These are phyloP conservation scores for Pichia sp. DNA, from an alignment of 1,139 yeast species.

Conservation along the genomic window DNA sequence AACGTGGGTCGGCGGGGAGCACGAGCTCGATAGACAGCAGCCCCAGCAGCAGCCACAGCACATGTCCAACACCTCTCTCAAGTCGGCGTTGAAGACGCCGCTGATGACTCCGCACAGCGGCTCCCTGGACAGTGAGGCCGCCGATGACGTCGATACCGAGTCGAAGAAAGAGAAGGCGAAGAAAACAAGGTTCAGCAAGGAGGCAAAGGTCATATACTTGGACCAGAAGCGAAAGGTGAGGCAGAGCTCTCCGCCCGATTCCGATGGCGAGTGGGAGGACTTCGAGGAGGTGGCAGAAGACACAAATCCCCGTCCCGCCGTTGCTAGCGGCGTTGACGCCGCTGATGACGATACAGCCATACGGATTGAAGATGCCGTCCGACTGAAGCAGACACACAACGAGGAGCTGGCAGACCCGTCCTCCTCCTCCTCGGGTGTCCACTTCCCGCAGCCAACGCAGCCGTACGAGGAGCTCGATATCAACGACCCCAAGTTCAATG, in stretches of 20 bases:
- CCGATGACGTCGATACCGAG: neutral
- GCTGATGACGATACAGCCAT: conserved; percentile 44
- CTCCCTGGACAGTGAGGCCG: neutral
- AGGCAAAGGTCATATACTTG: conserved; percentile 41
- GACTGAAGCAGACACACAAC: neutral
- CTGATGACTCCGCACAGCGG: neutral
- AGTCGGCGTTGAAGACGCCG: conserved; percentile 7
- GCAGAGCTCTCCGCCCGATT: conserved; percentile 8
- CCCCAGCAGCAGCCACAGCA: conserved; percentile 11
- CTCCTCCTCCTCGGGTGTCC: conserved; percentile 36
- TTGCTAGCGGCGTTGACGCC: neutral
- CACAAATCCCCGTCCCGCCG: conserved; percentile 12
- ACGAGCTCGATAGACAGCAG: conserved; percentile 14
- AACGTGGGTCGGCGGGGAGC: conserved; percentile 67
- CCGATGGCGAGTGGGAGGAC: conserved; percentile 33
- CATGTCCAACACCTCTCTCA: neutral
- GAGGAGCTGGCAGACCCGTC: neutral
- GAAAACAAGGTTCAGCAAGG: conserved; percentile 41
- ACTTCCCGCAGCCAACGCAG: conserved; percentile 54
- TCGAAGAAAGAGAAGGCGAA: conserved; percentile 15
- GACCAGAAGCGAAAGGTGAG: conserved; percentile 31
- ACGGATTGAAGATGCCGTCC: conserved; percentile 10
- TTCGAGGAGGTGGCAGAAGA: conserved; percentile 31
- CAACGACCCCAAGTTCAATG: conserved; percentile 72
- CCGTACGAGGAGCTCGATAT: conserved; percentile 43